phyloP scores from a whole-genome alignment of 257 asterid genomes.

The Petrea volubilis region DNA sequence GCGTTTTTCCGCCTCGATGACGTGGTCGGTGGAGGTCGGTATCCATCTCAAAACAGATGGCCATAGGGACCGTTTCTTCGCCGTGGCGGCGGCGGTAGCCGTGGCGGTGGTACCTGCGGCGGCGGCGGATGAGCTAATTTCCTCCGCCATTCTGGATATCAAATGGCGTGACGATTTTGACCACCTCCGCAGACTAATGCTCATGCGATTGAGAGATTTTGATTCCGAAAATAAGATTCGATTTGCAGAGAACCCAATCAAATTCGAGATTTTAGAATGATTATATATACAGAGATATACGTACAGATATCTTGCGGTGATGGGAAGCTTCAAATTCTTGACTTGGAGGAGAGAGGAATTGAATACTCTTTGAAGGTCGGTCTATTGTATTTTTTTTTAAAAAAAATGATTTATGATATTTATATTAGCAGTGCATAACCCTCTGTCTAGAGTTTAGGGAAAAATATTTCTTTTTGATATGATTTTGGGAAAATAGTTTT shows the following conservation, averaged over 20 bases:
- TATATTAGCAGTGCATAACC: too few relatives aligned
- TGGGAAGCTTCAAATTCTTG: conserved; percentile 5
- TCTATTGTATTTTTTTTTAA: background rate
- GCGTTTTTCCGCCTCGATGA: conserved; percentile 86
- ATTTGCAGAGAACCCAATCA: background rate
- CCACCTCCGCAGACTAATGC: conserved; percentile 37
- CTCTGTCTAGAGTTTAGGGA: too few relatives aligned
- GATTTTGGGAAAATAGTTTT: too few relatives aligned
- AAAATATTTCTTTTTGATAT: too few relatives aligned
- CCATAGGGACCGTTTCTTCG: conserved; percentile 54
- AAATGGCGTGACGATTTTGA: conserved; percentile 26
- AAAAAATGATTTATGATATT: too few relatives aligned
- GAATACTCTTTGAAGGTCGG: background rate
- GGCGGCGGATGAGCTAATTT: conserved; percentile 38
- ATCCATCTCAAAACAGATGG: conserved; percentile 79
- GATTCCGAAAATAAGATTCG: conserved; percentile 19
- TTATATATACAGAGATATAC: background rate
- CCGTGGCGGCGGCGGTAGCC: conserved; percentile 31
- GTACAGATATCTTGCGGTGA: background rate
- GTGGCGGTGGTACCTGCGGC: conserved; percentile 26
- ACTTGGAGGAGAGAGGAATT: background rate
- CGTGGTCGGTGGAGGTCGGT: conserved; percentile 90
- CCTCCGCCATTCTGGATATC: conserved; percentile 62
- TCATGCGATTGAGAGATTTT: conserved; percentile 32
- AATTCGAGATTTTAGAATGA: background rate